Evolutionary conservation across 306 rosid species (phyloP).

Genomic region (Senna siamea): DNA sequence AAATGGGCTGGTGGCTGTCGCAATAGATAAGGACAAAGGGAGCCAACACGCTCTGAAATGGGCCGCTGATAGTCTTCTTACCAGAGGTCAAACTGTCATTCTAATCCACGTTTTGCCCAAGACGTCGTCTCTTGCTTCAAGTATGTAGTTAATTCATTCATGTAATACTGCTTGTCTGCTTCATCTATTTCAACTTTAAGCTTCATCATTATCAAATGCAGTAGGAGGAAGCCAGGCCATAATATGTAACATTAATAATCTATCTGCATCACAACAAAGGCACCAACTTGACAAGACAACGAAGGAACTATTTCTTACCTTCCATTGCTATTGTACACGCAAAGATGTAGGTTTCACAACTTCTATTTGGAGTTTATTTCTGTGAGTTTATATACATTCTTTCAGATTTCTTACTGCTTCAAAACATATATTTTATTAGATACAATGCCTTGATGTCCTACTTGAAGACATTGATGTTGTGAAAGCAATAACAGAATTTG

Average conservation of each 20-base stretch:
- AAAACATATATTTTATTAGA: conserved; percentile 45
- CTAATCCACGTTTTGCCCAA: conserved; percentile 70
- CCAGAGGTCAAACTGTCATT: conserved; percentile 69
- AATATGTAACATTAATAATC: conserved; percentile 47
- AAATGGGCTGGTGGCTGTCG: conserved; percentile 80
- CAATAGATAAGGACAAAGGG: conserved; percentile 81
- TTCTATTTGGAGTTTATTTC: neutral
- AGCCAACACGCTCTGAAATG: conserved; percentile 82
- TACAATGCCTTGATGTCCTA: conserved; percentile 81
- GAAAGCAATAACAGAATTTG: conserved; percentile 78
- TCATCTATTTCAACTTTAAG: neutral
- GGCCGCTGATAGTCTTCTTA: conserved; percentile 77
- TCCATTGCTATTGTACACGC: conserved; percentile 95
- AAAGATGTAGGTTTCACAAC: conserved; percentile 66
- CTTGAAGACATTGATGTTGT: conserved; percentile 80
- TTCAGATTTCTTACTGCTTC: neutral
- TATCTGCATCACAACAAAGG: conserved; percentile 54
- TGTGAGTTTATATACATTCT: neutral
- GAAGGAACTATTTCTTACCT: conserved; percentile 69
- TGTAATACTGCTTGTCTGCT: neutral
- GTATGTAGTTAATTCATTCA: conserved; percentile 35
- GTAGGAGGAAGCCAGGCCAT: conserved; percentile 59
- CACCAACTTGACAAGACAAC: conserved; percentile 56
- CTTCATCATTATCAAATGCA: conserved; percentile 26
- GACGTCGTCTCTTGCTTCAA: conserved; percentile 34